Evolutionary conservation across 495 filamentous ascomycete species (phyloP).

Genomic region (Hypoxylon fuscum): DNA sequence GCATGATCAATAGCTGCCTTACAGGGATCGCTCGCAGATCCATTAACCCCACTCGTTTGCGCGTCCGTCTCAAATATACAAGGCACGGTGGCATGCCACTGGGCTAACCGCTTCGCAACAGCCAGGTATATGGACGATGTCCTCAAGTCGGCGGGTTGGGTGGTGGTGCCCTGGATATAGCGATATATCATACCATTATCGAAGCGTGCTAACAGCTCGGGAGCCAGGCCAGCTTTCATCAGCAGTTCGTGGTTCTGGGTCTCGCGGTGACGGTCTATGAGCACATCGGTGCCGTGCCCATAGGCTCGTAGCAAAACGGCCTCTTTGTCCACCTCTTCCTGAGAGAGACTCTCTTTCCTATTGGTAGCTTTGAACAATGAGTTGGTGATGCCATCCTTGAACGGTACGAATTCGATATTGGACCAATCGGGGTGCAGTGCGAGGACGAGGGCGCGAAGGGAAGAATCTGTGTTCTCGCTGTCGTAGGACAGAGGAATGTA

Average conservation of each 20-base stretch:
- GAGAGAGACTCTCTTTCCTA: conserved; percentile 74
- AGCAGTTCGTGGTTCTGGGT: conserved; percentile 72
- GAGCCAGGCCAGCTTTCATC: conserved; percentile 81
- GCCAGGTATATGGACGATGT: conserved; percentile 77
- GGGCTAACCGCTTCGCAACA: conserved; percentile 80
- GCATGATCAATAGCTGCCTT: conserved; percentile 62
- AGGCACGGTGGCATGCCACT: conserved; percentile 92
- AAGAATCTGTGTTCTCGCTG: conserved; percentile 74
- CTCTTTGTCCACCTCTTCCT: conserved; percentile 82
- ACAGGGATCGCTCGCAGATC: conserved; percentile 31
- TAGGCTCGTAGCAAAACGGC: conserved; percentile 93
- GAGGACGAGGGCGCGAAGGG: conserved; percentile 80
- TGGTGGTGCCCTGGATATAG: conserved; percentile 83
- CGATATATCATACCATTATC: conserved; percentile 95
- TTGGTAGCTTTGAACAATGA: conserved; percentile 92
- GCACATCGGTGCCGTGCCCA: conserved; percentile 89
- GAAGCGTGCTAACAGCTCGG: conserved; percentile 89
- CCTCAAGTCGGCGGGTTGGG: conserved; percentile 80
- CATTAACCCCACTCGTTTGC: conserved; percentile 20
- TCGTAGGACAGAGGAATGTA: conserved; percentile 80
- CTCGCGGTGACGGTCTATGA: conserved; percentile 96
- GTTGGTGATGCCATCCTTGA: conserved; percentile 98
- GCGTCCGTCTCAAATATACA: conserved; percentile 55
- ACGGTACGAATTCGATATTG: conserved; percentile 85
- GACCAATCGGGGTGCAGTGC: conserved; percentile 88